Evolutionary conservation across 495 filamentous ascomycete genomes (phyloP).

Genomic region (Xylaria venustula): DNA sequence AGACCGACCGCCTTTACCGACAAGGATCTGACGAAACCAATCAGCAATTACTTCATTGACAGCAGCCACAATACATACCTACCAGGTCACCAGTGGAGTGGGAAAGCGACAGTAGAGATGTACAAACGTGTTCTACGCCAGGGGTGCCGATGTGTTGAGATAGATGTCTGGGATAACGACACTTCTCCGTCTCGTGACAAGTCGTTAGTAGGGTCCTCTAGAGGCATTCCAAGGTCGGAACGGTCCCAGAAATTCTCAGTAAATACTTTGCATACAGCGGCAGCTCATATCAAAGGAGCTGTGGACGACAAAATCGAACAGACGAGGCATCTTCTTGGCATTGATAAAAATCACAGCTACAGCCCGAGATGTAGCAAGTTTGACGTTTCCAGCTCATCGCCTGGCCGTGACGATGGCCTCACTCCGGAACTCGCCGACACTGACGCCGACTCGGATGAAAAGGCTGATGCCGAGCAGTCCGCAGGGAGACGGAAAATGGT

Average conservation of each 20-base stretch:
- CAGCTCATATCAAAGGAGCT: conserved; percentile 33
- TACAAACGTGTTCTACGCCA: conserved; percentile 70
- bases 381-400: conserved; percentile 16
- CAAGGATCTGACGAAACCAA: conserved; percentile 49
- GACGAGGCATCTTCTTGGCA: conserved; percentile 23
- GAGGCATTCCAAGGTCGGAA: conserved; percentile 15
- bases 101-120: conserved; percentile 72
- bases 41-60: conserved; percentile 89
- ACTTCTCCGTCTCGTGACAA: conserved; percentile 20
- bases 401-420: conserved; percentile 13
- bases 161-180: conserved; percentile 92
- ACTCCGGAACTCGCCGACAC: conserved; percentile 4
- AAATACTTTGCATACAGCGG: conserved; percentile 29
- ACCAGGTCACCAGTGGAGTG: conserved; percentile 81
- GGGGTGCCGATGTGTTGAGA: conserved; percentile 89
- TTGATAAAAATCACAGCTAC: conserved; percentile 29
- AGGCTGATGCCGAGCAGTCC: conserved; percentile 13
- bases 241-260: conserved; percentile 38
- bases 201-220: conserved; percentile 16
- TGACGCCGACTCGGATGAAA: conserved; percentile 1
- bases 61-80: conserved; percentile 95
- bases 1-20: conserved; percentile 21
- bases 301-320: conserved; percentile 36
- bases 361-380: conserved; percentile 38
- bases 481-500: conserved; percentile 25